Conservation (phyloP, 2,329 filamentous ascomycete genomes). For the Fusarium keratoplasticum region DNA sequence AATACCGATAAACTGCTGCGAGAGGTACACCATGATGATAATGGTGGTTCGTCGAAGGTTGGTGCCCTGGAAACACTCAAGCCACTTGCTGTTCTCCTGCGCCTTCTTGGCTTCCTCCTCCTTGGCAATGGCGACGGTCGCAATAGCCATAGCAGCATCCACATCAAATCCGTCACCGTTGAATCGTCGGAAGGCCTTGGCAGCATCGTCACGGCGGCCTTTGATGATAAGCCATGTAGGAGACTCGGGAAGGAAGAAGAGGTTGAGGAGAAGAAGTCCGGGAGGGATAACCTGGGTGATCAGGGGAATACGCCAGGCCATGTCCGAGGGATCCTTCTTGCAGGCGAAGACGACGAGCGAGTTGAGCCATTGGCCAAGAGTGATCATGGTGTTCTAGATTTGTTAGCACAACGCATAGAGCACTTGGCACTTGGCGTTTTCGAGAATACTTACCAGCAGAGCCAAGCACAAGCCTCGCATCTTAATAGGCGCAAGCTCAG, state of each 20-base stretch:
- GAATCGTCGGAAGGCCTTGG: conserved; percentile 34
- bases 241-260: conserved; percentile 23
- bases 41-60: conserved; percentile 46
- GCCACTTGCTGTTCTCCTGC: conserved; percentile 34
- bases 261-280: conserved; percentile 28
- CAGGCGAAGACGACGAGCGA: conserved; percentile 41
- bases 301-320: conserved; percentile 46
- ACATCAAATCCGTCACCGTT: conserved; percentile 44
- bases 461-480: conserved; percentile 46
- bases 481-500: conserved; percentile 47
- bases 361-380: conserved; percentile 46
- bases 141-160: conserved; percentile 30
- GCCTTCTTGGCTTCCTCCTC: conserved; percentile 39
- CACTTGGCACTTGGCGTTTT: neutral
- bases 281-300: conserved; percentile 47
- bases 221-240: conserved; percentile 27
- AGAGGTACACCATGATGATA: conserved; percentile 48
- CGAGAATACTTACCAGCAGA: conserved; percentile 36
- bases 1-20: conserved; percentile 47
- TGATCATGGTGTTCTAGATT: conserved; percentile 48
- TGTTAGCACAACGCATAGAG: neutral
- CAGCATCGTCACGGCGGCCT: conserved; percentile 24
- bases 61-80: conserved; percentile 45
- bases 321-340: conserved; percentile 34
- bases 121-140: conserved; percentile 37